Conservation (phyloP, 1,139 yeast species). For the Kodamaea suecica region DNA sequence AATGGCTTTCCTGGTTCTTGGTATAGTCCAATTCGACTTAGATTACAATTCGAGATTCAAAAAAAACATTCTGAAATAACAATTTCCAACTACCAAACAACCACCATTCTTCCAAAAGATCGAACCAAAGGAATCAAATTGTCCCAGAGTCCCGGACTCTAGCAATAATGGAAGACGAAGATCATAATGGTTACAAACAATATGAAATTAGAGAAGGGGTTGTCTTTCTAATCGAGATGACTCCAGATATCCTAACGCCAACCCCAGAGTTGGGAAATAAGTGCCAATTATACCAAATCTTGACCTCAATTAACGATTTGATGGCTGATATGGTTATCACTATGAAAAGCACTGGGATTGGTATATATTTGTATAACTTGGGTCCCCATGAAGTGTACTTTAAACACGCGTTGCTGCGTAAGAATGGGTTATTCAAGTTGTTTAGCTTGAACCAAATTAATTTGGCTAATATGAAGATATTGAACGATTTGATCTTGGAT, state of each 20-base stretch:
- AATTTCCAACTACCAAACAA: not conserved
- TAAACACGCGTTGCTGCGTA: slow-evolving; percentile 3
- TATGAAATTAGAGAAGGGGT: slow-evolving; percentile 64
- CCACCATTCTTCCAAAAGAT: not conserved
- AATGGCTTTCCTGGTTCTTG: no score
- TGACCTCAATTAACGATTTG: slow-evolving; percentile 52
- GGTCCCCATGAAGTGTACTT: slow-evolving; percentile 3
- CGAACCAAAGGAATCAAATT: not conserved
- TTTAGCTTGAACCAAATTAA: slow-evolving; percentile 38
- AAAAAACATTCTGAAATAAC: no score
- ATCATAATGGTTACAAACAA: slow-evolving; percentile 21
- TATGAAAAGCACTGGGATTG: slow-evolving; percentile 62
- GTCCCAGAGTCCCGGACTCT: no score
- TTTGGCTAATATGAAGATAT: slow-evolving; percentile 38
- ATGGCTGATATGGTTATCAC: slow-evolving; percentile 58
- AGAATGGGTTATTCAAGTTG: slow-evolving; percentile 21
- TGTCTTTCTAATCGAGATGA: slow-evolving; percentile 57
- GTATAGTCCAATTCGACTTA: no score
- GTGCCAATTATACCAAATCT: slow-evolving; percentile 49
- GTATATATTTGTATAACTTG: slow-evolving; percentile 57
- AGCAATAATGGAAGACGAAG: not conserved
- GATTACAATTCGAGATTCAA: no score
- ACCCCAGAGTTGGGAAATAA: slow-evolving; percentile 32
- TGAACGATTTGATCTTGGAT: slow-evolving; percentile 35
- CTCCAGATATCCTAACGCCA: slow-evolving; percentile 46